phyloP scores from a whole-genome alignment of 257 asterid species.

The Penstemon newberryi region DNA sequence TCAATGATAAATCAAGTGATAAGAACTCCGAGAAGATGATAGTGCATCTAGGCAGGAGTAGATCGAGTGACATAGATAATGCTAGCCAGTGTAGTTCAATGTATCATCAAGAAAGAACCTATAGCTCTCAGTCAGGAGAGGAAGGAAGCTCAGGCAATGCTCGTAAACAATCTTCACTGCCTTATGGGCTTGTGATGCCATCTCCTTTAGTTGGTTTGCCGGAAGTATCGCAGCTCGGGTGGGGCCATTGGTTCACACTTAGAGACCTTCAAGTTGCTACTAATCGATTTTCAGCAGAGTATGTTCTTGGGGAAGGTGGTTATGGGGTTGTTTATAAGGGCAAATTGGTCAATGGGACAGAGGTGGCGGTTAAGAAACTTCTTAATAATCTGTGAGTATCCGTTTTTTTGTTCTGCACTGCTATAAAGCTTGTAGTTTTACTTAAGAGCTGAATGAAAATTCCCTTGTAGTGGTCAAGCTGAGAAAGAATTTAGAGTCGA shows the following conservation, averaged over 20 bases:
- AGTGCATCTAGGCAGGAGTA: conserved; percentile 73
- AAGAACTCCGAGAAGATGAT: conserved; percentile 64
- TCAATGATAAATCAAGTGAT: conserved; percentile 61
- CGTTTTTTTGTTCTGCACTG: not conserved
- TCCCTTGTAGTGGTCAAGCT: conserved; percentile 81
- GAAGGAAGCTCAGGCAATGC: conserved; percentile 76
- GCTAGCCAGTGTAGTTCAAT: conserved; percentile 81
- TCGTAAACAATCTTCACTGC: conserved; percentile 53
- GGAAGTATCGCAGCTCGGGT: conserved; percentile 90
- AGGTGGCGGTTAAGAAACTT: conserved; percentile 93
- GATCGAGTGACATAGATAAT: conserved; percentile 81
- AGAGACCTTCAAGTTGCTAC: conserved; percentile 93
- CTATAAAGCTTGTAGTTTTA: not conserved
- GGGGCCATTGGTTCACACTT: conserved; percentile 99
- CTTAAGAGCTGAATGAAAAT: conserved; percentile 24
- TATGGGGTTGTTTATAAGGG: conserved; percentile 90
- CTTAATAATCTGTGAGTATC: conserved; percentile 85
- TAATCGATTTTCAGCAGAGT: conserved; percentile 63
- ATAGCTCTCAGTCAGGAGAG: conserved; percentile 92
- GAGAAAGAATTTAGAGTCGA: conserved; percentile 94
- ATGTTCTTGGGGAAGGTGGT: conserved; percentile 94
- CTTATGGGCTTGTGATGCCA: conserved; percentile 63
- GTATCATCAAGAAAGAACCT: conserved; percentile 62
- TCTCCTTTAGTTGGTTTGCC: conserved; percentile 93
- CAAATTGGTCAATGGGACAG: conserved; percentile 76